Base-by-base conservation (phyloP, 257 asterid species). In the Solanum etuberosum region DNA sequence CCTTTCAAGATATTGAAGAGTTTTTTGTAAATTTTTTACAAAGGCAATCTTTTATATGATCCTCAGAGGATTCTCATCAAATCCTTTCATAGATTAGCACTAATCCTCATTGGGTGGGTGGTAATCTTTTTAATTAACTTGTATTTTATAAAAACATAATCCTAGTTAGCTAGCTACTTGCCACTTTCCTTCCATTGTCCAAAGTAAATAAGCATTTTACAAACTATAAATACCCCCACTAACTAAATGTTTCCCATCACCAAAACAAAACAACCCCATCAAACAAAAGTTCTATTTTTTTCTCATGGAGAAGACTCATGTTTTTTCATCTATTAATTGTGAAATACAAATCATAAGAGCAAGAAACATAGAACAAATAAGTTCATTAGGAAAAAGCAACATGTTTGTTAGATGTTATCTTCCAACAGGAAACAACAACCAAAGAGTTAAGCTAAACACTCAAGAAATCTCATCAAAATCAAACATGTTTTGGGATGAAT, bases 341-440 rank as follows among this genome's bases (percentile, higher is more conserved):
- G 93, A 94, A 43, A 70, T 94, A 23, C 87, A 72, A 85, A 84
- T 94, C 86, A 71, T 91, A 43, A 92, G 91, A 83, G 96, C 91
- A 1, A 92, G 90, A 90, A 91, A 93, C 85, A 89, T 90, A 4
- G 88, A 89, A 32, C 85, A 70, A 3, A 51, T 38, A 11, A 86
- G 89, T 67, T 51, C 91, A 65, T 37, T 83, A 25, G 89, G 89
- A 78, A 77, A 40, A n/a, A 23, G 0, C 4, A 87, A 86, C 38
- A 86, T 93, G 27, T 95, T 95, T 72, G 91, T 95, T 1, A 93
- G 98, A 86, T 94, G 97, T 83, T 91, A 90, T 84, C 91, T 95
- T 38, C 86, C 96, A 7, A 87, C 93, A 78, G 91, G 92, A 85
- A 87, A 85, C 87, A 23, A n/a, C 16, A 89, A 90, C 88, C 87